Base-by-base conservation (phyloP, 129 eudicot species). In the Tagetes patula region DNA sequence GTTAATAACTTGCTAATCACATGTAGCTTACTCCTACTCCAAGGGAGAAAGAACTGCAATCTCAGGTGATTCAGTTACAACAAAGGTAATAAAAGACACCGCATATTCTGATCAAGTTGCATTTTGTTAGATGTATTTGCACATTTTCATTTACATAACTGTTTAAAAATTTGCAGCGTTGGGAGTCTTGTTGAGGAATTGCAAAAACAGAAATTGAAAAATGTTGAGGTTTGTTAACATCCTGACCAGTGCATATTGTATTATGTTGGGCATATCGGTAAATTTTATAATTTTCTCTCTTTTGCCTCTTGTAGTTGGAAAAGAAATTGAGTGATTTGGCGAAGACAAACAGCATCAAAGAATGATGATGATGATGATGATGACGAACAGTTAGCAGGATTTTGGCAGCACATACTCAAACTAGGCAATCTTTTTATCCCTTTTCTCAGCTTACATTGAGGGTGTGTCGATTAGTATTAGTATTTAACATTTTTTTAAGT, bases 101-200 rank as follows among this genome's bases (percentile, higher is more conserved):
- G 20, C 10, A 46, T 71, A 40, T 52, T 65, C 40, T 49, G 14
- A 61, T 55, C 31, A 32, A 36, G 32, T 20, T 54, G 54, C 33
- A 54, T 45, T 33, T 5, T 61, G 48, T 60, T 0, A 60, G 43
- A 2, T 53, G n/a, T 32, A 69, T 13, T 4, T 69, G 52, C 11
- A 46, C 20, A 58, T 31, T 39, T 60, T 65, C 20, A 27, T 52
- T 41, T 31, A 49, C 42, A 64, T 40, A 60, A 33, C 3, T 58
- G 48, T 67, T 75, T 74, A 4, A 34, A 75, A 75, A 62, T 49
- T 77, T 77, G 76, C 91, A 92, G 98, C 79, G 67, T 93, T 76
- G 95, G 86, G 79, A 85, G 88, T 78, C 77, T 89, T 49, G 90
- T 81, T 38, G 98, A 89, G 77, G 88, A 93, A 78, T 75, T 93